Conservation (phyloP, 192 early-diverging fungal genomes). For the Backusella australiensis region DNA sequence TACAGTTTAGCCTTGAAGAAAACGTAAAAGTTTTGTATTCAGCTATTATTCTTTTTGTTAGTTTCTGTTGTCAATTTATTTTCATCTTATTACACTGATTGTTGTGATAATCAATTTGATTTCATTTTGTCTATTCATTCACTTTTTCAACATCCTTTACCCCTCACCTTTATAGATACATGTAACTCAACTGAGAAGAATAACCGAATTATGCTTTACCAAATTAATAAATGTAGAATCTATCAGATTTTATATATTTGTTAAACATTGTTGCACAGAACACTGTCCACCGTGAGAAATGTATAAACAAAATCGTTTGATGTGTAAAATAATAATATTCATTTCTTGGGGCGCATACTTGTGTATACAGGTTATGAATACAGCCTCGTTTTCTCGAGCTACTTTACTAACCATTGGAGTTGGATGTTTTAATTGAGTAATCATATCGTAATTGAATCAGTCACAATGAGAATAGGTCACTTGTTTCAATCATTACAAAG, state of each 20-base stretch:
- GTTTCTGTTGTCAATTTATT: background rate
- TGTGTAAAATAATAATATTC: background rate
- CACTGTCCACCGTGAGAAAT: slow-evolving; percentile 7
- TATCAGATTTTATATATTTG: slow-evolving; percentile 1
- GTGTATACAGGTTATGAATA: background rate
- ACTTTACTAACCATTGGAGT: background rate
- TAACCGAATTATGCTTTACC: background rate
- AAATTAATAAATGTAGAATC: background rate
- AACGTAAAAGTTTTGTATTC: background rate
- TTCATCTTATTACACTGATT: background rate
- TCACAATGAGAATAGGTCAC: background rate
- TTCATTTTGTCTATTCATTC: background rate
- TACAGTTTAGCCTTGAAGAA: background rate
- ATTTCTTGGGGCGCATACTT: background rate
- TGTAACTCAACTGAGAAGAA: background rate
- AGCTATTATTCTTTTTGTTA: background rate
- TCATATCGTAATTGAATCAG: background rate
- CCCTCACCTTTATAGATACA: background rate
- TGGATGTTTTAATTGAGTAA: background rate
- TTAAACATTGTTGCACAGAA: background rate
- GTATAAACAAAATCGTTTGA: background rate
- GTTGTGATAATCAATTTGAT: background rate
- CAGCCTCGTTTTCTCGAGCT: background rate
- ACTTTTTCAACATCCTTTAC: background rate
- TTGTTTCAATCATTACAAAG: background rate